A percentile compares a stretch with the other conserved stretches of the same genome.
phyloP scores from a whole-genome alignment of 495 filamentous ascomycete genomes.

The Annulohypoxylon maeteangense region DNA sequence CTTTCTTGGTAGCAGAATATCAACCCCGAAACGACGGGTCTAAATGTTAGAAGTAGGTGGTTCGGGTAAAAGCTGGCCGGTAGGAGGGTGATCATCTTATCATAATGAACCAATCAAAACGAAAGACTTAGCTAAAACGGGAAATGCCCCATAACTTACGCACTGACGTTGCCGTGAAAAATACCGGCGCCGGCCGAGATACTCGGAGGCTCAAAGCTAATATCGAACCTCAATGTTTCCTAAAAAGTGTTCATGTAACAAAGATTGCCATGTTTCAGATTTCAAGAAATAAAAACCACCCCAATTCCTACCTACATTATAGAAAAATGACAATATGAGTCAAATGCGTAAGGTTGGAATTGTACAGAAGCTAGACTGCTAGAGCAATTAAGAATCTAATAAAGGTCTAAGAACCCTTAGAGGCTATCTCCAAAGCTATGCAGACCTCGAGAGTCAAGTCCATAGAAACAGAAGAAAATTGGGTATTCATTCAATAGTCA shows the following conservation, averaged over 20 bases:
- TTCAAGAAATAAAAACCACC: not conserved
- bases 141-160: not conserved
- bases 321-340: no score
- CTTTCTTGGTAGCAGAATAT: no score
- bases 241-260: not conserved
- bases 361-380: conserved; percentile 10
- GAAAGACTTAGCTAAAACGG: not conserved
- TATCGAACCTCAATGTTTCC: not conserved
- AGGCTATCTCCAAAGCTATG: no score
- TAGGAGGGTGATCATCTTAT: no score
- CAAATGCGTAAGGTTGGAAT: not conserved
- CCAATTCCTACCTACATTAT: no score
- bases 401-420: no score
- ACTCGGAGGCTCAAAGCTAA: not conserved
- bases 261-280: not conserved
- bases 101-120: not conserved
- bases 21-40: no score
- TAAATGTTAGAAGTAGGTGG: no score
- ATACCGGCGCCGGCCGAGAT: not conserved
- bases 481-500: no score
- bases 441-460: no score
- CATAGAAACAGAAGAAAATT: no score
- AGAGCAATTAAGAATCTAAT: conserved; percentile 7
- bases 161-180: not conserved
- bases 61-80: no score